phyloP scores from a whole-genome alignment of 2,329 filamentous ascomycete genomes.

The Aspergillus sp. region DNA sequence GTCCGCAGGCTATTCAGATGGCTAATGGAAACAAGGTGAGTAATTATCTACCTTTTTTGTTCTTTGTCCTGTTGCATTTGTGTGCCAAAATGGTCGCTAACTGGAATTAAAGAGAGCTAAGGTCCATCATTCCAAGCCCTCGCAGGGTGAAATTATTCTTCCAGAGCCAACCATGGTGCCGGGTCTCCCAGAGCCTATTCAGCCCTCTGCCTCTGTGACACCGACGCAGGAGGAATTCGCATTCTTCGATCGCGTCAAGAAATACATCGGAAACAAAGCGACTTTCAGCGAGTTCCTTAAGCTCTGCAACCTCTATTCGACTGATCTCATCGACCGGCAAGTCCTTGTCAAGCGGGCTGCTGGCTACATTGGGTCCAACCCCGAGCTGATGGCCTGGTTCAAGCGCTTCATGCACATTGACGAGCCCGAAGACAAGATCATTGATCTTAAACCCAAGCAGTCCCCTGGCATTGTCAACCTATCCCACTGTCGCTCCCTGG shows the following conservation, averaged over 20 bases:
- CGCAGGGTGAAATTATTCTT: constrained; percentile 49
- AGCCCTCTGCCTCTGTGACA: constrained; percentile 63
- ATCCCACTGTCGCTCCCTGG: constrained; percentile 90
- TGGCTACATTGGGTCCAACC: constrained; percentile 77
- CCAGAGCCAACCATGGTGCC: constrained; percentile 85
- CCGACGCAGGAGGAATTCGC: constrained; percentile 76
- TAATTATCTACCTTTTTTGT: background rate
- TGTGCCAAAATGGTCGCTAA: constrained; percentile 8
- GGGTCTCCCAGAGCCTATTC: constrained; percentile 75
- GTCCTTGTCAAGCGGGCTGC: constrained; percentile 74
- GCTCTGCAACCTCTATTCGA: constrained; percentile 88
- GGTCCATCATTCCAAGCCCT: constrained; percentile 59
- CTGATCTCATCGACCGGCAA: constrained; percentile 81
- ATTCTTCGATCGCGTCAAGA: constrained; percentile 96
- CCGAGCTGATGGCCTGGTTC: constrained; percentile 83
- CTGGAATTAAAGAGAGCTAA: constrained; percentile 58
- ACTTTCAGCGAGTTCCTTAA: constrained; percentile 95
- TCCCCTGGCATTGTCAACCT: constrained; percentile 75
- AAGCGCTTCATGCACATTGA: constrained; percentile 69
- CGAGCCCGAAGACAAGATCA: constrained; percentile 65
- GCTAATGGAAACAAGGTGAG: constrained; percentile 46
- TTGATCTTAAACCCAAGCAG: constrained; percentile 68
- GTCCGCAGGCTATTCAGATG: constrained; percentile 30
- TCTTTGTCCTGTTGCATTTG: background rate
- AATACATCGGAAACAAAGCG: constrained; percentile 85